phyloP scores from a whole-genome alignment of 2,329 filamentous ascomycete genomes.

The Rhinocladiella similis region DNA sequence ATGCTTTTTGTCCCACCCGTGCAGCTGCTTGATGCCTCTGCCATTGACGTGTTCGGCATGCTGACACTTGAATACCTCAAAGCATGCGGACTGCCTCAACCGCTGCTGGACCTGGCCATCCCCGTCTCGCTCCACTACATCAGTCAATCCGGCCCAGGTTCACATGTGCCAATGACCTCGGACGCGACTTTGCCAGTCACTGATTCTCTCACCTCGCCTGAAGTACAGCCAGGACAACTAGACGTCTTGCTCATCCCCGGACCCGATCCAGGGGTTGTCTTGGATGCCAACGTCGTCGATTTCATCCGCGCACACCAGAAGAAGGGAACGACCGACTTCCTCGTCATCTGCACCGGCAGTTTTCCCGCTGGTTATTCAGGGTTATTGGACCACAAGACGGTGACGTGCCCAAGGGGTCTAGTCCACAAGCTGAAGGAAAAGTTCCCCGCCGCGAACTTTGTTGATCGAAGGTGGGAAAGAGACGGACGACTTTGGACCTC shows the following conservation, averaged over 20 bases:
- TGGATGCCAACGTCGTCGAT: constrained; percentile 31
- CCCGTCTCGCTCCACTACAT: constrained; percentile 35
- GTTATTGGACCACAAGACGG: constrained; percentile 24
- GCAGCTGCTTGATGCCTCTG: constrained; percentile 42
- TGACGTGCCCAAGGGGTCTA: constrained; percentile 24
- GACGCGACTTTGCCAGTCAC: constrained; percentile 34
- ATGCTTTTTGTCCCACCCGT: constrained; percentile 38
- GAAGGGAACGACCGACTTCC: constrained; percentile 27
- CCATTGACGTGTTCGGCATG: constrained; percentile 43
- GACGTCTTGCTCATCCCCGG: constrained; percentile 42
- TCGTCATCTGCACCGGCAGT: constrained; percentile 29
- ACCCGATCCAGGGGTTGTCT: constrained; percentile 34
- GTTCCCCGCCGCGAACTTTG: constrained; percentile 21
- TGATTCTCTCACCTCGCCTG: constrained; percentile 29
- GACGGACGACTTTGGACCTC: constrained; percentile 37
- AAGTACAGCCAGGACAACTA: constrained; percentile 37
- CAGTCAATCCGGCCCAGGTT: constrained; percentile 21
- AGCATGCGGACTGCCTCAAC: constrained; percentile 34
- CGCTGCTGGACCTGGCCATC: constrained; percentile 27
- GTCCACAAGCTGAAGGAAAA: constrained; percentile 21
- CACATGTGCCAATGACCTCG: constrained; percentile 30
- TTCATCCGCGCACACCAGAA: constrained; percentile 38
- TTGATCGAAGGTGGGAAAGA: constrained; percentile 30
- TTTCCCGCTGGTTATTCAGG: constrained; percentile 23
- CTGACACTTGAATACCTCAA: constrained; percentile 33